Evolutionary conservation across 140 eudicot species (phyloP).

Genomic region (Oenanthe javanica): DNA sequence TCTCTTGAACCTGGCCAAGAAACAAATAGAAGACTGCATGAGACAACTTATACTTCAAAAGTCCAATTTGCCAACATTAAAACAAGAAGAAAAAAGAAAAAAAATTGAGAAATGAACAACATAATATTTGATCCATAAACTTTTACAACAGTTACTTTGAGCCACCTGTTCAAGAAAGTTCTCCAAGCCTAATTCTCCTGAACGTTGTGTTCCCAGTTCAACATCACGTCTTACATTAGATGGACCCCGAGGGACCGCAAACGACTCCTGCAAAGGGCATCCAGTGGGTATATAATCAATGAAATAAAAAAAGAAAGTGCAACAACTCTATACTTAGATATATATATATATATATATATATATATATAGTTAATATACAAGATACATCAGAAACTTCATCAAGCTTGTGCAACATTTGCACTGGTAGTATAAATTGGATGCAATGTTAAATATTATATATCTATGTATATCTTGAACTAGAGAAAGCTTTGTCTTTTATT

Average conservation of each 20-base stretch:
- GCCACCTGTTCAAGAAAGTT: slow-evolving; percentile 78
- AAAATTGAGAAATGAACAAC: background rate
- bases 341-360: background rate
- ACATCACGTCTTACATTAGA: slow-evolving; percentile 56
- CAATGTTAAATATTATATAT: background rate
- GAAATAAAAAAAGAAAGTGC: background rate
- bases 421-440: background rate
- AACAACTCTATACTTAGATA: background rate
- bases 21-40: background rate
- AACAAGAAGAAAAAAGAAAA: background rate
- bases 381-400: background rate
- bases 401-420: background rate
- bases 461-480: background rate
- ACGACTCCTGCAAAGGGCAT: slow-evolving; percentile 53
- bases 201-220: slow-evolving; percentile 75
- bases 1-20: slow-evolving; percentile 65
- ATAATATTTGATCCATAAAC: background rate
- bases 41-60: background rate
- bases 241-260: slow-evolving; percentile 64
- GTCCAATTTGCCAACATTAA: background rate
- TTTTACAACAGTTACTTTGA: background rate
- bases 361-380: background rate
- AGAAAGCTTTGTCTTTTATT: background rate
- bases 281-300: background rate
- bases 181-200: slow-evolving; percentile 79